A percentile compares a stretch with the other conserved stretches of the same genome.
phyloP scores from a whole-genome alignment of 2,329 filamentous ascomycete species.

The Orbilia oligospora region DNA sequence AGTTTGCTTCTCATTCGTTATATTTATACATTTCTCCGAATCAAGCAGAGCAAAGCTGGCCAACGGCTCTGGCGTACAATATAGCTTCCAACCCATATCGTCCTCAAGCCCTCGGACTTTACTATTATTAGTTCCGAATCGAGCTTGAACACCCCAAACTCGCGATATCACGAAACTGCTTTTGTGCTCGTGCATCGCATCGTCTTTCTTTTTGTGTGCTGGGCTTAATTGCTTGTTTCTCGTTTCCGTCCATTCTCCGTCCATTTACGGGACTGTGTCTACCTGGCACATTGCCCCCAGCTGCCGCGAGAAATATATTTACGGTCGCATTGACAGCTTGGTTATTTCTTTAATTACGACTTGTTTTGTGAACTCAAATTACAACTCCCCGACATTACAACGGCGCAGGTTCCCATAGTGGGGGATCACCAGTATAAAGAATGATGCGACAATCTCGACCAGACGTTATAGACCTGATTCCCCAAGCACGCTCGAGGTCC shows the following conservation, averaged over 20 bases:
- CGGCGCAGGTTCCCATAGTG: slow-evolving; percentile 10
- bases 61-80: slow-evolving; percentile 13
- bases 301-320: slow-evolving; percentile 30
- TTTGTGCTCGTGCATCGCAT: slow-evolving; percentile 46
- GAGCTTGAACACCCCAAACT: slow-evolving; percentile 34
- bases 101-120: slow-evolving; percentile 40
- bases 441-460: slow-evolving; percentile 57
- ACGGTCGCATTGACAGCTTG: slow-evolving; percentile 38
- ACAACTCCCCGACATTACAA: slow-evolving; percentile 1
- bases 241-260: slow-evolving; percentile 53
- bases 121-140: slow-evolving; percentile 44
- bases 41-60: not conserved
- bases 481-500: slow-evolving; percentile 47
- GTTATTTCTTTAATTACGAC: slow-evolving; percentile 16
- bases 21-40: slow-evolving; percentile 13
- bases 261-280: slow-evolving; percentile 33
- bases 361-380: slow-evolving; percentile 9
- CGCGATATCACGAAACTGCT: slow-evolving; percentile 34
- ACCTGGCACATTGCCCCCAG: slow-evolving; percentile 16
- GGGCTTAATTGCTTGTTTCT: slow-evolving; percentile 52
- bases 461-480: slow-evolving; percentile 50
- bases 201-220: slow-evolving; percentile 47
- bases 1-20: slow-evolving; percentile 19
- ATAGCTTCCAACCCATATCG: not conserved
- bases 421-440: slow-evolving; percentile 4